Evolutionary conservation across 257 asterid genomes (phyloP), one percentile per base, ranked within the genome.

Genomic region (Gynochthodes officinalis): DNA sequence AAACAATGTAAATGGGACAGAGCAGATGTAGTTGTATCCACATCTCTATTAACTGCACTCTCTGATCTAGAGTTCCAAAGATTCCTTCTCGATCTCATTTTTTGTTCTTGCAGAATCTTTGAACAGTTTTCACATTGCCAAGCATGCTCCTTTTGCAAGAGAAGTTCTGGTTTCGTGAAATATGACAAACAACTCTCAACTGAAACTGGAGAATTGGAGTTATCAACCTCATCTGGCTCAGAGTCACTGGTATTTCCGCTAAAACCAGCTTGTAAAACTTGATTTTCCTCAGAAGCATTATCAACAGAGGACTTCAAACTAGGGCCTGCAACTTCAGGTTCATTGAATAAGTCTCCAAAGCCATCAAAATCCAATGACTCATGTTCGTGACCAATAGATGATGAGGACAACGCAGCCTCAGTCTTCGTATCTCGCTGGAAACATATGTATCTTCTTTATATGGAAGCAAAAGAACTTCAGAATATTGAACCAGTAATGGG

Each of bases 51-150:
- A 19, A 60, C 66, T 64, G 60, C 66, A 39, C 33, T 33, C 49
- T 77, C 81, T 15, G 79, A 52, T 40, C 55, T 9, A 66, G 78
- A 78, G 64, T 75, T 78, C 64, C 28, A 72, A 72, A 73, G 73
- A 74, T 78, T 84, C 79, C 79, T 81, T 71, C 67, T 82, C 42
- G 67, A 71, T 80, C 75, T 73, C 53, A 39, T 70, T 73, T 63
- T 86, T 76, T 79, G 84, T 69, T 83, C 90, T 53, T 59, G 86
- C 71, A 89, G 57, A 82, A 80, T 44, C 80, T 88, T 94, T 46
- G 98, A 86, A 79, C 99, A 94, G 77, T 87, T 89, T 76, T 91
- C 98, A 73, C 99, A 94, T 73, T 88, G 81, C 99, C 99, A 90
- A 63, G 93, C 98, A 66, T 94, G 96, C 71, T 91, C 99, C 23